These are phyloP conservation scores for Areca catechu DNA, from an alignment of 176 grass and related monocot genomes.

Conservation along the genomic window DNA sequence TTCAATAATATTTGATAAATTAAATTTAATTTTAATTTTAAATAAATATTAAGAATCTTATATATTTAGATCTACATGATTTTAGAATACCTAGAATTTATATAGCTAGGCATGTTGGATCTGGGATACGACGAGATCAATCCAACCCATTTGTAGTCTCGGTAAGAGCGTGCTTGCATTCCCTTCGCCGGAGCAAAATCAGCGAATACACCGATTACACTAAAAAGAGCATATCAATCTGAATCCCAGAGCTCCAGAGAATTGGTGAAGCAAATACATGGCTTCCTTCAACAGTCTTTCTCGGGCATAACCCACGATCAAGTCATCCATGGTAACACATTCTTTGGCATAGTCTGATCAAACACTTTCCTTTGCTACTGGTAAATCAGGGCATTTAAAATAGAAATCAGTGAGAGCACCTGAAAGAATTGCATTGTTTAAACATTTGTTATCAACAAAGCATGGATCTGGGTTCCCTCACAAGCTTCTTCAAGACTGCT, in stretches of 20 bases:
- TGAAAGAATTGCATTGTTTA: slow-evolving; percentile 5
- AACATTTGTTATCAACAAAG: slow-evolving; percentile 19
- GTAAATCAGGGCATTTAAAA: slow-evolving; percentile 24
- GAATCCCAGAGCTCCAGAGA: slow-evolving; percentile 36
- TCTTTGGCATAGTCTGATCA: slow-evolving; percentile 25
- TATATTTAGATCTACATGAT: too few relatives aligned
- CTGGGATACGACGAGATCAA: too few relatives aligned
- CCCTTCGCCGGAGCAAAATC: too few relatives aligned
- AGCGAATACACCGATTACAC: slow-evolving; percentile 16
- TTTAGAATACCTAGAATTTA: too few relatives aligned
- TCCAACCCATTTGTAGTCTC: too few relatives aligned
- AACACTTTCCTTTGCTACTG: slow-evolving; percentile 27
- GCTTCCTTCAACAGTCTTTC: slow-evolving; percentile 28
- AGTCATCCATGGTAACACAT: slow-evolving; percentile 32
- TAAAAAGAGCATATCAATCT: slow-evolving; percentile 26
- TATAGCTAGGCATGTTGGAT: too few relatives aligned
- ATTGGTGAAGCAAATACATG: slow-evolving; percentile 17
- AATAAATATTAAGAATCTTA: too few relatives aligned
- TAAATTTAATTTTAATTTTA: too few relatives aligned
- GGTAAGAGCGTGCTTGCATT: too few relatives aligned
- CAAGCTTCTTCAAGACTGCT: slow-evolving; percentile 11
- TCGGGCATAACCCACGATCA: slow-evolving; percentile 31
- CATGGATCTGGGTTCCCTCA: slow-evolving; percentile 25
- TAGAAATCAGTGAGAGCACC: slow-evolving; percentile 29
- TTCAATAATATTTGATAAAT: too few relatives aligned